Evolutionary conservation across 495 filamentous ascomycete genomes (phyloP).

Genomic region (Podospora tetraspora): DNA sequence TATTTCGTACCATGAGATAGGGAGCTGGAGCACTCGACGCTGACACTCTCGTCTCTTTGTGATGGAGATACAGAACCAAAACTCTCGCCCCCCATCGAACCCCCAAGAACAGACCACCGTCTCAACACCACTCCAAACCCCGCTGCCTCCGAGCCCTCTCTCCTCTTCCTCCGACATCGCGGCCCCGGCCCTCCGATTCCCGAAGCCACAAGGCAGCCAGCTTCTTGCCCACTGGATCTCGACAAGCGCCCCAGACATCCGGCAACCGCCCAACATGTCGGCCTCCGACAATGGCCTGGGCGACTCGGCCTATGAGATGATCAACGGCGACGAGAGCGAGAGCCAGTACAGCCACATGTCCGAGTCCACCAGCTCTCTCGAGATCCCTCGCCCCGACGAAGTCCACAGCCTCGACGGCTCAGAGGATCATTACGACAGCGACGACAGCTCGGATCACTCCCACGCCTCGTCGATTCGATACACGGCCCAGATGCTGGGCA

Average conservation of each 20-base stretch:
- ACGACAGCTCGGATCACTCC: constrained; percentile 42
- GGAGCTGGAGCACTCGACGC: constrained; percentile 26
- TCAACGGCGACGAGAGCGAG: constrained; percentile 41
- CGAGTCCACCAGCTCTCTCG: constrained; percentile 50
- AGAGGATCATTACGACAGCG: constrained; percentile 37
- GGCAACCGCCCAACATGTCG: constrained; percentile 39
- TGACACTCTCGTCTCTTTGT: constrained; percentile 33
- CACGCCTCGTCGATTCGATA: constrained; percentile 38
- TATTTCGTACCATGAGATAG: constrained; percentile 32
- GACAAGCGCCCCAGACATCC: constrained; percentile 44
- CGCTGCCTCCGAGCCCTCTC: not conserved
- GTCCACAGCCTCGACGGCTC: constrained; percentile 52
- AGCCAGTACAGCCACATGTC: constrained; percentile 44
- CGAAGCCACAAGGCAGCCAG: constrained; percentile 43
- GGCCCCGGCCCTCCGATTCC: constrained; percentile 44
- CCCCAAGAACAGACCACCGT: not conserved
- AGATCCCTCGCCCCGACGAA: constrained; percentile 44
- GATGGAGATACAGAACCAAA: constrained; percentile 40
- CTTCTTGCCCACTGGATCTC: constrained; percentile 49
- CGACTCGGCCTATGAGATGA: constrained; percentile 55
- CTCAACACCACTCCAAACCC: not conserved
- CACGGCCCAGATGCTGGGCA: constrained; percentile 36
- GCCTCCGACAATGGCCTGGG: constrained; percentile 41
- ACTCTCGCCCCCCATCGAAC: constrained; percentile 2
- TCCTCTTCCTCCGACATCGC: constrained; percentile 28